Conservation (phyloP, 106 monocot species). For the Apostasia shenzhenica region DNA sequence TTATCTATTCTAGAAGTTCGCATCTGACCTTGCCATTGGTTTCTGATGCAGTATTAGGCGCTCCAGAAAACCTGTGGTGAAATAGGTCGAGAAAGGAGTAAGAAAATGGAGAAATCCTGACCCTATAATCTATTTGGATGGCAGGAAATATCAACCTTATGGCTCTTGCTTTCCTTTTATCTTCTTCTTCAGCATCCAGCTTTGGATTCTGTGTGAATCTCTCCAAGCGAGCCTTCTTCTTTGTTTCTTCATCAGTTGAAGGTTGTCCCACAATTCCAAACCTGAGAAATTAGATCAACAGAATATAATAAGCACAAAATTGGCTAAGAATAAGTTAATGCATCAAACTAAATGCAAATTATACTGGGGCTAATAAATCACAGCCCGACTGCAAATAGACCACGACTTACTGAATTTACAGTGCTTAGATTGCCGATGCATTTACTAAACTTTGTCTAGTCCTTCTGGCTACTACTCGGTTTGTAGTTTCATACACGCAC, state of each 20-base stretch:
- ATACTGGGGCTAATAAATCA: too few species aligned
- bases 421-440: not conserved
- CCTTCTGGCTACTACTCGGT: too few species aligned
- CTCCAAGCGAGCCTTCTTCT: constrained; percentile 57
- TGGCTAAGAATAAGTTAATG: too few species aligned
- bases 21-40: constrained; percentile 18
- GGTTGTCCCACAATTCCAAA: constrained; percentile 24
- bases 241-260: constrained; percentile 34
- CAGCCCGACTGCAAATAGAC: too few species aligned
- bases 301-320: too few species aligned
- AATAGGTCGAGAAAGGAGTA: not conserved
- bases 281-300: constrained; percentile 9
- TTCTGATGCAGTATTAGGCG: constrained; percentile 15
- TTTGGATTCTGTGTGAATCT: constrained; percentile 31
- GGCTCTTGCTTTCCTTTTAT: constrained; percentile 64
- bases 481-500: too few species aligned
- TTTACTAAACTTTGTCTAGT: constrained; percentile 13
- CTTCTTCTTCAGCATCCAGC: constrained; percentile 36
- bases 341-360: too few species aligned
- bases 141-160: constrained; percentile 20
- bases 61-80: constrained; percentile 26
- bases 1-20: not conserved
- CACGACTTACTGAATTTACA: too few species aligned
- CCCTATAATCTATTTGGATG: not conserved
- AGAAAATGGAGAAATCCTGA: not conserved